phyloP scores from a whole-genome alignment of 1,284 basidiomycete genomes.

The Apiotrichum laibachii region DNA sequence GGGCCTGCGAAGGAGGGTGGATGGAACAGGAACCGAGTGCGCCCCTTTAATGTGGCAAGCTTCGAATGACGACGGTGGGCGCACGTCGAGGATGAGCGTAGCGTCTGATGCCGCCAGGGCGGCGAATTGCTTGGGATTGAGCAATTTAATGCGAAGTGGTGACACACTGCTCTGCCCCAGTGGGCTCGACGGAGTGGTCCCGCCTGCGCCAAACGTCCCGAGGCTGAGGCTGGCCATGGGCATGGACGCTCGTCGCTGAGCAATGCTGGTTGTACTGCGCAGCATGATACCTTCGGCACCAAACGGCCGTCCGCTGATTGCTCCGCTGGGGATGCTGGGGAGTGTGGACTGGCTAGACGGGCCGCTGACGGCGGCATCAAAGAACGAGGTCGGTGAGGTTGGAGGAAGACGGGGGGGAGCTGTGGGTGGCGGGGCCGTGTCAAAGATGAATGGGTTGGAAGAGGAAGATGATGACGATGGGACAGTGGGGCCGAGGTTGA shows the following conservation, averaged over 20 bases:
- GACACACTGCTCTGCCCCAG: neutral
- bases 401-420: neutral
- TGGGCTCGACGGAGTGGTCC: constrained; percentile 1
- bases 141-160: constrained; percentile 22
- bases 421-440: neutral
- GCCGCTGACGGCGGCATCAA: too few relatives aligned
- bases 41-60: constrained; percentile 66
- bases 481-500: constrained; percentile 38
- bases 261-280: neutral
- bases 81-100: constrained; percentile 75
- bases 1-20: constrained; percentile 86
- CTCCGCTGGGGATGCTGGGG: constrained; percentile 1
- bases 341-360: too few relatives aligned
- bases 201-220: neutral
- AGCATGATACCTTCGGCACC: neutral
- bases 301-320: neutral
- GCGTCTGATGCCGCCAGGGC: constrained; percentile 21
- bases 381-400: too few relatives aligned
- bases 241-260: constrained; percentile 9
- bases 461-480: neutral
- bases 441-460: neutral
- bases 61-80: constrained; percentile 71
- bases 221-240: constrained; percentile 1
- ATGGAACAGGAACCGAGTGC: constrained; percentile 87
- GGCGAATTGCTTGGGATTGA: constrained; percentile 21